Base-by-base conservation (phyloP, 306 rosid genomes). In the Gleditsia sinensis region DNA sequence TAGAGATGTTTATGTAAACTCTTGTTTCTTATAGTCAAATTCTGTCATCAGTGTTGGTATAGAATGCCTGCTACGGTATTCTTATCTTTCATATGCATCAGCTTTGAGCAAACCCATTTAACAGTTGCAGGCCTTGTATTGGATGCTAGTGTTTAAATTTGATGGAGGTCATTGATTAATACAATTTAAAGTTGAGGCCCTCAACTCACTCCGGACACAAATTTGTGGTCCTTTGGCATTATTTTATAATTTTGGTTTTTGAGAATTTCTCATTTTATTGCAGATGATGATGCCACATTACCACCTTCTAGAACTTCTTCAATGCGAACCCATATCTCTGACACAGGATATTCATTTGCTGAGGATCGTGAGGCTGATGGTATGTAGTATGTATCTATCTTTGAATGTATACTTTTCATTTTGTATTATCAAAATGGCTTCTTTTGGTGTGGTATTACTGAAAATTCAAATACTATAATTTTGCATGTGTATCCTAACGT, bases 331-430 rank as follows among this genome's bases (percentile, higher is more conserved):
- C 72, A 77, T 50, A 45, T 12, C 45, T 78, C 84, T 45, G 92
- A 86, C 17, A 20, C 79, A 5, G 93, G 82, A 79, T 83, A 76
- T 78, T 85, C 82, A 14, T 72, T 58, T 34, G 51, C 78, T 3
- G 97, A 84, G 57, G 89, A 86, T 67, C 89, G 78, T 0, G 93
- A 88, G 28, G 74, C 85, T 14, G 88, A 83, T 67, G 87, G 96
- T 91, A 81, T 54, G 84, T 72, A 54, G 13, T 9, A 25, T 19
- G 14, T 34, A 32, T 54, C 50, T 55, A 39, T 34, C 11, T 56
- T 13, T 63, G 55, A 62, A 27, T 32, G 30, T 42, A 74, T 9
- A 12, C 58, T 24, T 63, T 51, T 75, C 50, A 48, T 42, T 32
- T 48, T 59, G 49, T 55, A 42, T 57, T 43, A 51, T 68, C 76